These are phyloP conservation scores for Tirmania nivea DNA, from an alignment of 495 filamentous ascomycete species.

Conservation along the genomic window DNA sequence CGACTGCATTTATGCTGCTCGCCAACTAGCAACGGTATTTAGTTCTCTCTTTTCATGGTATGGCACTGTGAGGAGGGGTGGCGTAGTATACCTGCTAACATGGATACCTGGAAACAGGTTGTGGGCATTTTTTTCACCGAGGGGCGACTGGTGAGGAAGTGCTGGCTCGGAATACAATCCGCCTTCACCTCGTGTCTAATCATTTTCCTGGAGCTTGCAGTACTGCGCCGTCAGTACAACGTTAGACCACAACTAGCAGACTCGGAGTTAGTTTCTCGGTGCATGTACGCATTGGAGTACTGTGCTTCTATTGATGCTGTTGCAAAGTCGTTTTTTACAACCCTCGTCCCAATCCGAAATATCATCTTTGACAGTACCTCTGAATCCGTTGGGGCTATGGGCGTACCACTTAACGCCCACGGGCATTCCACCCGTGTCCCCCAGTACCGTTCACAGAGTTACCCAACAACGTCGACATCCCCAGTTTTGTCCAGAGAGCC, in stretches of 20 bases:
- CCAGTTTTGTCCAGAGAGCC: no score
- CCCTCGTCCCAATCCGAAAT: slow-evolving; percentile 3
- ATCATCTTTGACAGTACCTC: background rate
- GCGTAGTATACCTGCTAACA: background rate
- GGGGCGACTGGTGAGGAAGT: slow-evolving; percentile 13
- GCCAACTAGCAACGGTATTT: slow-evolving; percentile 16
- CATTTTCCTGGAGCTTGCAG: slow-evolving; percentile 6
- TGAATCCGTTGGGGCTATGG: no score
- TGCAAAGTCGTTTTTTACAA: slow-evolving; percentile 8
- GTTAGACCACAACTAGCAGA: slow-evolving; percentile 1
- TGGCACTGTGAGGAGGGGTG: background rate
- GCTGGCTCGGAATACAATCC: slow-evolving; percentile 17
- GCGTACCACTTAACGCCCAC: no score
- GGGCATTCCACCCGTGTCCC: no score
- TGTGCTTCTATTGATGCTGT: slow-evolving; percentile 10
- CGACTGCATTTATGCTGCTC: slow-evolving; percentile 16
- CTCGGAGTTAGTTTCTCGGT: slow-evolving; percentile 5
- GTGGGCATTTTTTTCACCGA: slow-evolving; percentile 15
- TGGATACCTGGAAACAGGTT: slow-evolving; percentile 11
- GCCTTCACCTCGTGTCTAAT: slow-evolving; percentile 14
- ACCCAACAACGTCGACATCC: no score
- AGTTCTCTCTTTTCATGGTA: background rate
- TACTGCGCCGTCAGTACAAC: background rate
- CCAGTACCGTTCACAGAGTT: no score
- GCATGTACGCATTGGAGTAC: slow-evolving; percentile 7